Evolutionary conservation across 2,329 filamentous ascomycete genomes (phyloP).

Genomic region (Pseudogymnoascus sp.): DNA sequence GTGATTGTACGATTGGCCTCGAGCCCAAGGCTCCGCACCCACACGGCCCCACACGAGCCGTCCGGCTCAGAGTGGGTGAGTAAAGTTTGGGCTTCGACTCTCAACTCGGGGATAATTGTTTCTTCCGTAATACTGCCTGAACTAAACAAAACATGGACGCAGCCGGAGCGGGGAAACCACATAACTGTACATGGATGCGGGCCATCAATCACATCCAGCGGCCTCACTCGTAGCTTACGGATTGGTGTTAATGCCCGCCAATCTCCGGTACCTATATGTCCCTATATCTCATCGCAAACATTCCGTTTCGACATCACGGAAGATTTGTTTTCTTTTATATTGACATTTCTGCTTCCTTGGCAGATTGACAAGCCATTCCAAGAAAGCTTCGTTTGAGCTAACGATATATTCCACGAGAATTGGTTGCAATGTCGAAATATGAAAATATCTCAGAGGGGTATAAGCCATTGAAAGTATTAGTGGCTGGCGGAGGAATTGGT

Average conservation of each 20-base stretch:
- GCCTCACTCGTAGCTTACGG: not conserved
- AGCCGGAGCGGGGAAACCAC: not conserved
- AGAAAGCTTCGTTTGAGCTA: no score
- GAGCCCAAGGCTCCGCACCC: not conserved
- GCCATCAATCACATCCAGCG: not conserved
- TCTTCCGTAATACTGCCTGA: not conserved
- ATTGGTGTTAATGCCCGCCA: not conserved
- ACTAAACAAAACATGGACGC: not conserved
- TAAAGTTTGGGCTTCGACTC: not conserved
- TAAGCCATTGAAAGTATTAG: not conserved
- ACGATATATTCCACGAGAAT: no score
- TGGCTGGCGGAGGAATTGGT: conserved; percentile 34
- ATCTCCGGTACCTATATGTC: not conserved
- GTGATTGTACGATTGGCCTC: not conserved
- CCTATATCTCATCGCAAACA: not conserved
- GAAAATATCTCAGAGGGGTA: not conserved
- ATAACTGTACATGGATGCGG: not conserved
- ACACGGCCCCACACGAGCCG: not conserved
- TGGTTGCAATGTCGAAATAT: not conserved
- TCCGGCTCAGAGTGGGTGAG: not conserved
- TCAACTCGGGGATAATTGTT: not conserved
- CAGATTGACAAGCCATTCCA: not conserved
- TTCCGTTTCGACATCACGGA: not conserved
- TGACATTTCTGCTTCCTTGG: not conserved
- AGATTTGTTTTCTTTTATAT: not conserved